Base-by-base conservation (phyloP, 2,329 filamentous ascomycete species). In the Ceratocystis ficicola region DNA sequence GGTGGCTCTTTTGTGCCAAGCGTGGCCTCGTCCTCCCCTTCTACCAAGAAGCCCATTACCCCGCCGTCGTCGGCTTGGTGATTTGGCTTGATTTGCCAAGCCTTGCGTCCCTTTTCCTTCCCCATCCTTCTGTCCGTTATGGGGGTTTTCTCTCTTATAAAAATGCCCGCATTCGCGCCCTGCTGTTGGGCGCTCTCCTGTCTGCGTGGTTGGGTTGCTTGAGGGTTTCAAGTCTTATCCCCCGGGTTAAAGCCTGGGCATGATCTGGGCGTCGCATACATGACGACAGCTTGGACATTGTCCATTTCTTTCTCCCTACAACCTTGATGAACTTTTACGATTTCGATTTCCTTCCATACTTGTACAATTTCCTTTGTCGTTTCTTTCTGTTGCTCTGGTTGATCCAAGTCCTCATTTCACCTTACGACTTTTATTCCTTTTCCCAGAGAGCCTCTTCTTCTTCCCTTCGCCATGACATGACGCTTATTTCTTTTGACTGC, bases 281-380 rank as follows among this genome's bases (percentile, higher is more conserved):
- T 36, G 28, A 59, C 15, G 55, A 59, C 55, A 28, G 20, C 55
- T n/a, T 59, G 36, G 55, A 15, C 10, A 15, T 3, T 4, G 36
- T 25, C 28, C 52, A 41, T 12, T 6, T 28, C 20, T 52, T 52
- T 15, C 22, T 28, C 22, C 22, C 3, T 52, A 28, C 30, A 28
- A 30, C 55, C 20, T n/a, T 59, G 55, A 59, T n/a, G 55, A 59
- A 59, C 55, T 59, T 59, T 59, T 59, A 59, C 28, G 55, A 59
- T 36, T 10, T 59, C 15, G 15, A 52, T 25, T 59, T 59, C 17
- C 52, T 22, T 59, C 32, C 52, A 12, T 59, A 3, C 17, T 17
- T 25, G 17, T 59, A 36, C 28, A 41, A 36, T 59, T 59, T 59
- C 30, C 55, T 59, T 59, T 59, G 55, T 59, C 28, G n/a, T 36